phyloP scores from a whole-genome alignment of 495 filamentous ascomycete genomes.

The Hyaloscypha bicolor region DNA sequence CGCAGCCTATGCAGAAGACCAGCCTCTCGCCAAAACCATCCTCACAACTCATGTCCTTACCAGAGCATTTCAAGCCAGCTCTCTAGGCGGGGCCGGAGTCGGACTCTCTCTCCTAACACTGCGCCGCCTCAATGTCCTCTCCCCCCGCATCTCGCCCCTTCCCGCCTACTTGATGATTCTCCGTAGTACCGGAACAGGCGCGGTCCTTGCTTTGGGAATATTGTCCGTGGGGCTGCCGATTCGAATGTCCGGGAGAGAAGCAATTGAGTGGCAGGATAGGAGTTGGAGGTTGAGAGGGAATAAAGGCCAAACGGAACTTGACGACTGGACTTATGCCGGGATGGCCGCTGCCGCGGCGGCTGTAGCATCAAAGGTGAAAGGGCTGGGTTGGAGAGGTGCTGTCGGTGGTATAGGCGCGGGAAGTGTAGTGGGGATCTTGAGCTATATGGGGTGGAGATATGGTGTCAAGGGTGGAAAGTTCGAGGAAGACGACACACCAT shows the following conservation, averaged over 20 bases:
- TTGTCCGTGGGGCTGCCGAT: slow-evolving; percentile 39
- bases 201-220: slow-evolving; percentile 35
- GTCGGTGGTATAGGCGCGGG: slow-evolving; percentile 44
- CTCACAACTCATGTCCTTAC: slow-evolving; percentile 59
- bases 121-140: slow-evolving; percentile 9
- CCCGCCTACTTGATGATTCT: slow-evolving; percentile 32
- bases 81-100: slow-evolving; percentile 43
- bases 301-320: slow-evolving; percentile 51
- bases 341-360: slow-evolving; percentile 38
- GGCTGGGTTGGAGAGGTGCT: slow-evolving; percentile 37
- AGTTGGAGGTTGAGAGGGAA: slow-evolving; percentile 60
- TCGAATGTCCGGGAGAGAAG: slow-evolving; percentile 55
- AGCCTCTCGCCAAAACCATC: slow-evolving; percentile 51
- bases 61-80: slow-evolving; percentile 53
- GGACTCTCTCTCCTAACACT: slow-evolving; percentile 19
- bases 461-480: slow-evolving; percentile 38
- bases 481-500: slow-evolving; percentile 14
- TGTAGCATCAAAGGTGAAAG: slow-evolving; percentile 27
- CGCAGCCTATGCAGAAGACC: slow-evolving; percentile 62
- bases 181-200: slow-evolving; percentile 40
- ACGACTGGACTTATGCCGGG: slow-evolving; percentile 46
- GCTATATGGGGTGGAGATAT: slow-evolving; percentile 43
- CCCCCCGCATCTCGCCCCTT: background rate
- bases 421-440: slow-evolving; percentile 40
- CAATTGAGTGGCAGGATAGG: slow-evolving; percentile 66